Percentiles rank a stretch among this genome's conserved stretches.
These are phyloP conservation scores for Xylaria palmicola DNA, from an alignment of 495 filamentous ascomycete species.

Conservation along the genomic window DNA sequence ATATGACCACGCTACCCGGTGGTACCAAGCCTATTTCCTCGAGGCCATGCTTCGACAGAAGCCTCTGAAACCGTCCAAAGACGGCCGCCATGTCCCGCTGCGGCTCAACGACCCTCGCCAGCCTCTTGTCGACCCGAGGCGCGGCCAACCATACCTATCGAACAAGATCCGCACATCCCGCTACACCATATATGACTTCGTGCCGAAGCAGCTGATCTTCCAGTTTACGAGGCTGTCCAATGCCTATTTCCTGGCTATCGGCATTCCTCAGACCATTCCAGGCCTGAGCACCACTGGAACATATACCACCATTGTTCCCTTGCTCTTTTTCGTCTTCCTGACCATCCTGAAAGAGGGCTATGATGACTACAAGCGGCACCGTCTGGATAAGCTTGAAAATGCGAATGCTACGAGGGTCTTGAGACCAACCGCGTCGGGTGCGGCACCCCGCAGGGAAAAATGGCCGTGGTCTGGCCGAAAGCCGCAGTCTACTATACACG, in stretches of 20 bases:
- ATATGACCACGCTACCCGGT: constrained; percentile 22
- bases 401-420: constrained; percentile 64
- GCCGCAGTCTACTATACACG: background rate
- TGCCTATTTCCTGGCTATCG: constrained; percentile 85
- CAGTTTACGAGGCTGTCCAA: constrained; percentile 93
- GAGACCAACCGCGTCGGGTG: constrained; percentile 4
- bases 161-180: constrained; percentile 83
- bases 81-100: constrained; percentile 66
- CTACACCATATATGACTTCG: constrained; percentile 84
- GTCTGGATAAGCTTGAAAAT: constrained; percentile 83
- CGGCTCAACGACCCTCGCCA: constrained; percentile 47
- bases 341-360: constrained; percentile 91
- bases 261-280: constrained; percentile 87
- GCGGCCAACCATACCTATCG: constrained; percentile 64
- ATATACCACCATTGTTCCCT: constrained; percentile 81
- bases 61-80: constrained; percentile 37
- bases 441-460: background rate
- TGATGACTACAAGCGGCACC: constrained; percentile 82
- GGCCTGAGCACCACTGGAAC: constrained; percentile 83
- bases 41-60: constrained; percentile 39
- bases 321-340: constrained; percentile 79
- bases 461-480: constrained; percentile 16
- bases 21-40: constrained; percentile 35
- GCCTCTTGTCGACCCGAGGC: constrained; percentile 70
- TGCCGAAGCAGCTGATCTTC: constrained; percentile 83